Evolutionary conservation across 345 rosid species (phyloP).

Genomic region (Dovyalis caffra): DNA sequence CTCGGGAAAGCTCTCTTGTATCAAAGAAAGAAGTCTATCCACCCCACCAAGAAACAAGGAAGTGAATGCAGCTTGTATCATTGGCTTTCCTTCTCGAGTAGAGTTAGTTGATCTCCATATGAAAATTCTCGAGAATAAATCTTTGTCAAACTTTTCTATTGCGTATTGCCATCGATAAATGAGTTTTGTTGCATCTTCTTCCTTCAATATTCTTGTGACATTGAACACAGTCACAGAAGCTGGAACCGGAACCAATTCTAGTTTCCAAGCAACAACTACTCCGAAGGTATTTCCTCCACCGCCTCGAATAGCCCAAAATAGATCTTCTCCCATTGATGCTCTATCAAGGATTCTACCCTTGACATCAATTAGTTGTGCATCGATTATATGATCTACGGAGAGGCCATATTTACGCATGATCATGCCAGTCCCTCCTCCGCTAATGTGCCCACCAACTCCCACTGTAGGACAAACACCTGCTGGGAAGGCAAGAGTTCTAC

Average conservation of each 20-base stretch:
- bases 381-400: constrained; percentile 20
- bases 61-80: neutral
- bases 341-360: constrained; percentile 15
- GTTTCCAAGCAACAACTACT: neutral
- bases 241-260: neutral
- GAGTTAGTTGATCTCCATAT: neutral
- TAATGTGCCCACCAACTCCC: constrained; percentile 29
- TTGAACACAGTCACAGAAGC: neutral
- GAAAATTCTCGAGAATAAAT: neutral
- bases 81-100: neutral
- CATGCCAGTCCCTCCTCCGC: constrained; percentile 22
- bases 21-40: neutral
- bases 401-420: constrained; percentile 21
- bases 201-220: neutral
- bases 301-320: constrained; percentile 20
- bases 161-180: neutral
- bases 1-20: neutral
- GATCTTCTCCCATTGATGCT: constrained; percentile 18
- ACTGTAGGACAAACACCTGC: constrained; percentile 22
- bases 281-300: constrained; percentile 26
- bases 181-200: constrained; percentile 1
- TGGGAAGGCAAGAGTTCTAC: constrained; percentile 17
- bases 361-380: constrained; percentile 5
- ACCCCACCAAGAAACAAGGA: constrained; percentile 1
- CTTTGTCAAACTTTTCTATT: neutral